phyloP scores from a whole-genome alignment of 148 eudicot species.

The Vaccinium macrocarpon region DNA sequence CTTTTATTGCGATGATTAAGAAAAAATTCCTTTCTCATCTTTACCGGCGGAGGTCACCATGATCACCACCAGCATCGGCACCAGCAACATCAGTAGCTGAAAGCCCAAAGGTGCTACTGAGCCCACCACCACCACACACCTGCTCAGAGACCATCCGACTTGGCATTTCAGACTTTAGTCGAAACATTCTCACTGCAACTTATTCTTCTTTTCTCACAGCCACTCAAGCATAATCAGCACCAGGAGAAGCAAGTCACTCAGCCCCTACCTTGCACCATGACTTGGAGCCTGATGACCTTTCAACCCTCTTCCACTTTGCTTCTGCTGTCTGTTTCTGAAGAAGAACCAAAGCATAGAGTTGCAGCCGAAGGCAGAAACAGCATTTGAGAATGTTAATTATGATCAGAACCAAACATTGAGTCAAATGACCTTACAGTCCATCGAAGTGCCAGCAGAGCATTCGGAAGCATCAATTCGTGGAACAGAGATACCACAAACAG shows the following conservation, averaged over 20 bases:
- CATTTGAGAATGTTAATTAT: background rate
- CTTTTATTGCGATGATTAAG: background rate
- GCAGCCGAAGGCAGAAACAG: background rate
- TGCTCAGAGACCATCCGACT: conserved; percentile 18
- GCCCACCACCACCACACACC: background rate
- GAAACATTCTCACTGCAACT: background rate
- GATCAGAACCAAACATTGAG: background rate
- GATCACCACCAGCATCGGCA: background rate
- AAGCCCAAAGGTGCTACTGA: background rate
- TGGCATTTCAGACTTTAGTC: background rate
- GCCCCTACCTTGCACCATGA: background rate
- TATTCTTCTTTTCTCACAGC: background rate
- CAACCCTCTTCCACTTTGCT: background rate
- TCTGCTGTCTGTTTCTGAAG: background rate
- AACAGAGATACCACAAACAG: background rate
- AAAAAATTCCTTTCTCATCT: background rate
- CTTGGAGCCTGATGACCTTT: background rate
- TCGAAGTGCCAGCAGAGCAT: background rate
- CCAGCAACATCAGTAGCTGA: background rate
- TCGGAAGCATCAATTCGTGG: conserved; percentile 10
- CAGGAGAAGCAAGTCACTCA: background rate
- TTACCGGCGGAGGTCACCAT: background rate
- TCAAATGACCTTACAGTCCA: conserved; percentile 5
- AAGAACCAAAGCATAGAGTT: conserved; percentile 6
- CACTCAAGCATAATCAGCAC: conserved; percentile 14